phyloP scores from a whole-genome alignment of 805 yeast genomes.

The Martiniozyma abietophila region DNA sequence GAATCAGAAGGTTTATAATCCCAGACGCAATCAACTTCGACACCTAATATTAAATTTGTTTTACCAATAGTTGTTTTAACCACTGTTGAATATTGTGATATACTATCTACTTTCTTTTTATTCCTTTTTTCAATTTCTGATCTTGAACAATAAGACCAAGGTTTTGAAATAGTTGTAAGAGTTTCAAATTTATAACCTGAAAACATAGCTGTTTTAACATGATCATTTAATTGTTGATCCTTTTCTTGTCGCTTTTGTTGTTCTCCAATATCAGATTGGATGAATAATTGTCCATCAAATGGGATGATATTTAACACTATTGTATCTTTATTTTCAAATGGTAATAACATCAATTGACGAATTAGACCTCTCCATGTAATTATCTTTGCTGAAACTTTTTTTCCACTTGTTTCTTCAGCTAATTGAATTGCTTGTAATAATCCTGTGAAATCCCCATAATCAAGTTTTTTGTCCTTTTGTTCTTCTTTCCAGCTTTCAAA shows the following conservation, averaged over 20 bases:
- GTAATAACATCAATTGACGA: conserved; percentile 61
- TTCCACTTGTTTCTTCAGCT: conserved; percentile 41
- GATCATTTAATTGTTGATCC: conserved; percentile 26
- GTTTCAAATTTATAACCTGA: conserved; percentile 84
- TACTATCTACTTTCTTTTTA: conserved; percentile 52
- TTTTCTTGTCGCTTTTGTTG: conserved; percentile 24
- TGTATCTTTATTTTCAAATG: conserved; percentile 47
- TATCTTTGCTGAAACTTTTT: conserved; percentile 52
- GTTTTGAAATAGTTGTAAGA: conserved; percentile 62
- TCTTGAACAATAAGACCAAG: conserved; percentile 64
- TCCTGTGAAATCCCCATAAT: conserved; percentile 47
- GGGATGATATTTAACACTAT: conserved; percentile 54
- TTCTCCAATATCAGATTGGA: conserved; percentile 34
- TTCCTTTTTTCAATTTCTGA: conserved; percentile 57
- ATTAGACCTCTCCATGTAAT: conserved; percentile 81
- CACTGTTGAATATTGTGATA: conserved; percentile 72
- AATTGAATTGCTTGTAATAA: conserved; percentile 45
- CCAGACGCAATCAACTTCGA: conserved; percentile 88
- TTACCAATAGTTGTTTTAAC: conserved; percentile 80
- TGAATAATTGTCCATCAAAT: conserved; percentile 69
- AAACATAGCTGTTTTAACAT: conserved; percentile 35
- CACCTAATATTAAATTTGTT: conserved; percentile 60
- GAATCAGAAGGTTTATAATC: conserved; percentile 54
- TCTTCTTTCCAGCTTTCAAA: conserved; percentile 46
- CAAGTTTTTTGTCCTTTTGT: conserved; percentile 45